Evolutionary conservation across 768 basidiomycete genomes (phyloP).

Genomic region (Amanita inopinata): DNA sequence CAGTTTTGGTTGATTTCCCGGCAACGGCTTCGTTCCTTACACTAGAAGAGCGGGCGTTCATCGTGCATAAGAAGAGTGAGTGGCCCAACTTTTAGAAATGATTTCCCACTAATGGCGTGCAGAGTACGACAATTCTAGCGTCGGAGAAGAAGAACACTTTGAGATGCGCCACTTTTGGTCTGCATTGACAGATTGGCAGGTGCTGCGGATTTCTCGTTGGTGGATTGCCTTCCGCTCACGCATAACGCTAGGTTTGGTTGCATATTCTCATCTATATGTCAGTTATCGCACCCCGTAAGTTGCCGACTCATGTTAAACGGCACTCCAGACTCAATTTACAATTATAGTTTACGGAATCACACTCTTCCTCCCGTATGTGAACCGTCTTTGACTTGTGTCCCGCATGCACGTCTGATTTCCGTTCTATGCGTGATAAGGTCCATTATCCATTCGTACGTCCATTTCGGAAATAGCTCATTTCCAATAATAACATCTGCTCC

Average conservation of each 20-base stretch:
- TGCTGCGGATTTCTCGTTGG: conserved; percentile 13
- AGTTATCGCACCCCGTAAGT: conserved; percentile 48
- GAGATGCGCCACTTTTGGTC: conserved; percentile 41
- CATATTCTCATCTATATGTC: conserved; percentile 54
- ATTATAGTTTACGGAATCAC: conserved; percentile 65
- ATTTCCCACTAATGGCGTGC: not conserved
- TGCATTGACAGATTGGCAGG: conserved; percentile 58
- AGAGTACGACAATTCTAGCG: conserved; percentile 49
- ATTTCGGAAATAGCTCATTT: not conserved
- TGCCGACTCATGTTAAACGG: not conserved
- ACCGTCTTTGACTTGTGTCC: not conserved
- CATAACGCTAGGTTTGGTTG: conserved; percentile 30
- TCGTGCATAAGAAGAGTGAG: conserved; percentile 48
- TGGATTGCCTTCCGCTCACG: not conserved
- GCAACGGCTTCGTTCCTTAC: conserved; percentile 50
- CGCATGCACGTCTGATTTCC: too few relatives aligned
- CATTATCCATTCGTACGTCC: conserved; percentile 42
- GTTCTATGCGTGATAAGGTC: too few relatives aligned
- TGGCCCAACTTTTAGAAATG: not conserved
- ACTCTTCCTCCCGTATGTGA: conserved; percentile 56
- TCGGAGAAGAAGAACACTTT: conserved; percentile 55
- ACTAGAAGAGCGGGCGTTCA: conserved; percentile 45
- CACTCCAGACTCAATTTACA: conserved; percentile 14
- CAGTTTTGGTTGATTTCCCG: conserved; percentile 57
- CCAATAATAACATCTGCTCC: not conserved